Evolutionary conservation across 257 asterid genomes (phyloP).

Genomic region (Asclepias syriaca): DNA sequence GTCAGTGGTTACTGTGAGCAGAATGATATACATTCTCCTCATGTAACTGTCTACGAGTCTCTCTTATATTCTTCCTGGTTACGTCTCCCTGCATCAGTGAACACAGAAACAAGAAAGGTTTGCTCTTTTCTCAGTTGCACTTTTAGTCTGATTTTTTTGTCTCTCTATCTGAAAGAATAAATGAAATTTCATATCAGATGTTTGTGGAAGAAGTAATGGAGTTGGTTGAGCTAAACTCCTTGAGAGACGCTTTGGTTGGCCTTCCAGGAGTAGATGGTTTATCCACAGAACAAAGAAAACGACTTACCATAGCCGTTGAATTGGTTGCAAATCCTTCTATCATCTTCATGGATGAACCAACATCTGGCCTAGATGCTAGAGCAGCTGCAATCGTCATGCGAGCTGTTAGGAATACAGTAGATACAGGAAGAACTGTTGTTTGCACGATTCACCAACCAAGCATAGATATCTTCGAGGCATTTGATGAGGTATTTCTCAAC

Average conservation of each 20-base stretch:
- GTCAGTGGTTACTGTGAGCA: conserved; percentile 71
- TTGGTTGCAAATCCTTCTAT: conserved; percentile 65
- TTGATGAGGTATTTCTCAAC: conserved; percentile 43
- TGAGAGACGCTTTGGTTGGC: conserved; percentile 50
- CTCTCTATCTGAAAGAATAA: not conserved
- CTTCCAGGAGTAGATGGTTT: conserved; percentile 66
- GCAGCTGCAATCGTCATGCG: conserved; percentile 77
- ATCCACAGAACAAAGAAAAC: conserved; percentile 61
- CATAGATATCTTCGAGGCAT: conserved; percentile 63
- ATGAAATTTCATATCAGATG: conserved; percentile 34
- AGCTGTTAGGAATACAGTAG: conserved; percentile 64
- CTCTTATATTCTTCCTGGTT: conserved; percentile 66
- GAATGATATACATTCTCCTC: conserved; percentile 69
- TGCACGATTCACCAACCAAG: conserved; percentile 77
- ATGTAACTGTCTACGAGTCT: conserved; percentile 58
- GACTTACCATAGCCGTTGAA: conserved; percentile 67
- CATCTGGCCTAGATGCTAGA: conserved; percentile 67
- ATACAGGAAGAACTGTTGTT: conserved; percentile 65
- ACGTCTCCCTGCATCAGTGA: conserved; percentile 57
- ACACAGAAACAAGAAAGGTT: conserved; percentile 39
- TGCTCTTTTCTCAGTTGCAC: conserved; percentile 4
- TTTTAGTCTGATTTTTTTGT: not conserved
- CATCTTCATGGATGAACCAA: conserved; percentile 77
- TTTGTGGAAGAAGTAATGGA: conserved; percentile 77
- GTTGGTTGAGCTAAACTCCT: conserved; percentile 45